These are phyloP conservation scores for Candida loeiensis DNA, from an alignment of 805 yeast genomes.

Conservation along the genomic window DNA sequence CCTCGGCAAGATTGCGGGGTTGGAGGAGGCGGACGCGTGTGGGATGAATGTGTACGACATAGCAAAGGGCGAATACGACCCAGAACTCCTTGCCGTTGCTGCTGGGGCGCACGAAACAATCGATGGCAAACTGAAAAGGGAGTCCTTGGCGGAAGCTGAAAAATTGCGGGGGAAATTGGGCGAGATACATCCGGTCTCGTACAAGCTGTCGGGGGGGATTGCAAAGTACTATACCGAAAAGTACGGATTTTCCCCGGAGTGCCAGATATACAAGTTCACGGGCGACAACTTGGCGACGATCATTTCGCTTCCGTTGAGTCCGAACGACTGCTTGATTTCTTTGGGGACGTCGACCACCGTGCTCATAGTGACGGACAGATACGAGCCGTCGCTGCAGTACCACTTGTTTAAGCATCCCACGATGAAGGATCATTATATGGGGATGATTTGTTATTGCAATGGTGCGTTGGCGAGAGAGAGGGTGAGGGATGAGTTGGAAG, in stretches of 20 bases:
- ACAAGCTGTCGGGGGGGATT: conserved; percentile 48
- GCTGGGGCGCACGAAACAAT: conserved; percentile 47
- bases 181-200: conserved; percentile 47
- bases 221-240: conserved; percentile 57
- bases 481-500: conserved; percentile 48
- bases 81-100: conserved; percentile 51
- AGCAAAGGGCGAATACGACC: conserved; percentile 50
- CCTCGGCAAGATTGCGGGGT: conserved; percentile 55
- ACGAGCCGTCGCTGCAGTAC: conserved; percentile 74
- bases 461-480: conserved; percentile 85
- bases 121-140: conserved; percentile 31
- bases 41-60: conserved; percentile 90
- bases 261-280: conserved; percentile 71
- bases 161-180: conserved; percentile 55
- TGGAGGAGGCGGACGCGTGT: conserved; percentile 86
- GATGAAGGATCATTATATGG: conserved; percentile 74
- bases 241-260: conserved; percentile 58
- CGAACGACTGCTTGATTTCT: conserved; percentile 75
- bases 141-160: conserved; percentile 25
- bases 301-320: conserved; percentile 70
- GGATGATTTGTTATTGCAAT: conserved; percentile 91
- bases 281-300: conserved; percentile 92
- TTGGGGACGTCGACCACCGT: conserved; percentile 93
- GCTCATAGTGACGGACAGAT: conserved; percentile 72
- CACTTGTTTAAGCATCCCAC: conserved; percentile 89